Conservation (phyloP, 106 monocot genomes). For the Acorus calamus region DNA sequence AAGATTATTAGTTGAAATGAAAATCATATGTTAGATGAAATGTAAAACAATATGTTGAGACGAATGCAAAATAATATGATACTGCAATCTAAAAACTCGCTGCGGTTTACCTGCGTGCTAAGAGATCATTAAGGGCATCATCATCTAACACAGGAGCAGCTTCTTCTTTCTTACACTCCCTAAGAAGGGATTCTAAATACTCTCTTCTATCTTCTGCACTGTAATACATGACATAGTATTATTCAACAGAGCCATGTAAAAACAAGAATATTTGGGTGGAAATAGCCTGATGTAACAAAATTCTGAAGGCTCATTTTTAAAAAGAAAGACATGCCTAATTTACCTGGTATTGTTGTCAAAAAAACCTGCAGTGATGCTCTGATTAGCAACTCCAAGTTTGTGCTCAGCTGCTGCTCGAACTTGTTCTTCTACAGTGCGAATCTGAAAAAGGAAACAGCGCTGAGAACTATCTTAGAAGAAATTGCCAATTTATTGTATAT, state of each 20-base stretch:
- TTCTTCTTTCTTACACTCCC: slow-evolving; percentile 99
- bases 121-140: slow-evolving; percentile 91
- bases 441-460: slow-evolving; percentile 24
- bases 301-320: neutral
- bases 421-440: slow-evolving; percentile 94
- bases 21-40: no score
- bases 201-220: slow-evolving; percentile 99
- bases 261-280: neutral
- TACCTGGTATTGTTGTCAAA: slow-evolving; percentile 99
- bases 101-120: slow-evolving; percentile 68
- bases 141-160: slow-evolving; percentile 87
- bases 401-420: slow-evolving; percentile 99
- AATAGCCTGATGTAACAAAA: no score
- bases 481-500: neutral
- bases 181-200: slow-evolving; percentile 90
- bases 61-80: no score
- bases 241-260: neutral
- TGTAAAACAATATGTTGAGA: no score
- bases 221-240: slow-evolving; percentile 1
- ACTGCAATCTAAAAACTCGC: neutral
- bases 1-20: no score
- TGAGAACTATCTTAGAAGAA: neutral
- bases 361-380: slow-evolving; percentile 99
- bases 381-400: slow-evolving; percentile 99
- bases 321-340: neutral